A percentile compares a stretch with the other conserved stretches of the same genome.
phyloP scores from a whole-genome alignment of 495 filamentous ascomycete species.

The Hypoxylon lienhwacheense region DNA sequence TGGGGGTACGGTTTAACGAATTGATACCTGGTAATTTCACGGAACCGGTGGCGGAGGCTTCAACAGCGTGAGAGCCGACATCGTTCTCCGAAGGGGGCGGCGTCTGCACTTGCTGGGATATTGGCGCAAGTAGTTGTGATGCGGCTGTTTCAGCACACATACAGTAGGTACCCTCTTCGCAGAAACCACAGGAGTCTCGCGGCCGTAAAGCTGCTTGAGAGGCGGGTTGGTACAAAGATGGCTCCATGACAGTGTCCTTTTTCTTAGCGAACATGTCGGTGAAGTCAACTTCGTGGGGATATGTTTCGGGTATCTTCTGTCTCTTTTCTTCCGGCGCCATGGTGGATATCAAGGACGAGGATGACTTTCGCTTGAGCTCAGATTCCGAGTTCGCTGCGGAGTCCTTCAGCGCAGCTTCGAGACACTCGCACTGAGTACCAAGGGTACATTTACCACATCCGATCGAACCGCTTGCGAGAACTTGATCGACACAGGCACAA shows the following conservation, averaged over 20 bases:
- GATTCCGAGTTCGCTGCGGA: slow-evolving; percentile 29
- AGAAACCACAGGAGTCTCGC: slow-evolving; percentile 81
- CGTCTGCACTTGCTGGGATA: slow-evolving; percentile 58
- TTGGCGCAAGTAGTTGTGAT: slow-evolving; percentile 47
- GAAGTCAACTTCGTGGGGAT: slow-evolving; percentile 70
- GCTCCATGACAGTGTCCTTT: slow-evolving; percentile 23
- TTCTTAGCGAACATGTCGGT: slow-evolving; percentile 62
- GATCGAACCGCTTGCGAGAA: slow-evolving; percentile 46
- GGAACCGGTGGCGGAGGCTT: slow-evolving; percentile 50
- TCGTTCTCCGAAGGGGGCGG: slow-evolving; percentile 71
- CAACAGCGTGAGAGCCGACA: slow-evolving; percentile 53
- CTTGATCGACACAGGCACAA: slow-evolving; percentile 58
- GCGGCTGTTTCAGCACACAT: slow-evolving; percentile 74
- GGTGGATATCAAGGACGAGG: slow-evolving; percentile 44
- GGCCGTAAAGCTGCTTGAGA: slow-evolving; percentile 37
- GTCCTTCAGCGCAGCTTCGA: slow-evolving; percentile 54
- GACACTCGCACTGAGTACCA: slow-evolving; percentile 64
- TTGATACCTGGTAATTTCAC: slow-evolving; percentile 52
- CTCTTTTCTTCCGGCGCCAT: slow-evolving; percentile 60
- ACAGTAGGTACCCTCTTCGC: slow-evolving; percentile 79
- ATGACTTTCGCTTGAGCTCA: slow-evolving; percentile 41
- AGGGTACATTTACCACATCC: slow-evolving; percentile 68
- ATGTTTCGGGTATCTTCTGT: slow-evolving; percentile 39
- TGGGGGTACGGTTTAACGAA: slow-evolving; percentile 34
- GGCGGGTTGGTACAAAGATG: slow-evolving; percentile 34